Evolutionary conservation across 352 stramenopile species (phyloP).

Genomic region (Phytophthora vignae): DNA sequence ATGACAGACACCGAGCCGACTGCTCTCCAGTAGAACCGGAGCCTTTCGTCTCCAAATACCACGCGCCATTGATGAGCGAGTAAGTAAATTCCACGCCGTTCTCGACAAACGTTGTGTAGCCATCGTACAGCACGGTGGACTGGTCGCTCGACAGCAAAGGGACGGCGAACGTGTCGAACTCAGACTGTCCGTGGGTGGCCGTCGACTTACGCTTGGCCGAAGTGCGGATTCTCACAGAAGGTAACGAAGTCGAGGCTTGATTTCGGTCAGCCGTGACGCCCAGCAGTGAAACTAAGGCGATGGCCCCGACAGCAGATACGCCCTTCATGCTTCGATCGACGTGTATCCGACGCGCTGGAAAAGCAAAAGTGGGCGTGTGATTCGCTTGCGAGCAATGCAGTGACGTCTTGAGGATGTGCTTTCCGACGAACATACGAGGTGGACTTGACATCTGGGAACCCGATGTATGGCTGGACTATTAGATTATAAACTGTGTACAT

Average conservation of each 20-base stretch:
- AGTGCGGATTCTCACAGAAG: slow-evolving; percentile 14
- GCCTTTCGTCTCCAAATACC: not conserved
- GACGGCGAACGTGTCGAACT: slow-evolving; percentile 47
- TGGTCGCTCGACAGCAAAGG: slow-evolving; percentile 32
- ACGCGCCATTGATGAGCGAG: slow-evolving; percentile 34
- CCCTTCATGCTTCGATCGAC: not conserved
- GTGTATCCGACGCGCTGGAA: not conserved
- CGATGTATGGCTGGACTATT: not conserved
- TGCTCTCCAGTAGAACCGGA: not conserved
- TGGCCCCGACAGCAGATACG: not conserved
- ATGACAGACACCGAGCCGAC: not conserved
- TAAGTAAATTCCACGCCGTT: slow-evolving; percentile 14
- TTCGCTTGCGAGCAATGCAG: not conserved
- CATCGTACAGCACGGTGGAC: slow-evolving; percentile 37
- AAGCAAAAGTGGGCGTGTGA: not conserved
- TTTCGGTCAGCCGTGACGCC: not conserved
- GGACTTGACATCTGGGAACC: not conserved
- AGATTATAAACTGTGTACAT: no score
- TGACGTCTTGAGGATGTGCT: not conserved
- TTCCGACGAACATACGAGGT: not conserved
- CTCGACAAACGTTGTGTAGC: slow-evolving; percentile 31
- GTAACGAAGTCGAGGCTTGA: not conserved
- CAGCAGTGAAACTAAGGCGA: not conserved
- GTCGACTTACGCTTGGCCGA: slow-evolving; percentile 46
- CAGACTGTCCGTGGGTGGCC: slow-evolving; percentile 33